Evolutionary conservation across 2,329 filamentous ascomycete species (phyloP), one percentile per base, ranked within the genome.

Genomic region (Scytalidium lignicola): DNA sequence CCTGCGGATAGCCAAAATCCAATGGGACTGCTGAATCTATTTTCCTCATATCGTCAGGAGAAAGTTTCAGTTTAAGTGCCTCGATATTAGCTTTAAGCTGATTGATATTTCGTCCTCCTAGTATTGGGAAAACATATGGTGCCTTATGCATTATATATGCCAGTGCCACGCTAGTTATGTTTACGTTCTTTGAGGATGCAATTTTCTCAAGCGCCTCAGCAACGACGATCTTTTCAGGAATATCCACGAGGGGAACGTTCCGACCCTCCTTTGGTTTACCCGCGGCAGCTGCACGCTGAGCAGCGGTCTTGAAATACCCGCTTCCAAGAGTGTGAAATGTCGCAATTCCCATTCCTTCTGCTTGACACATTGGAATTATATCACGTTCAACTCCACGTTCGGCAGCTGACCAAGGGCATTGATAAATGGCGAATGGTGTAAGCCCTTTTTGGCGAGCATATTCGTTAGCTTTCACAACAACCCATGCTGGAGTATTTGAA

Each of bases 361-460:
- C 67, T 12, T 66, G 65, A 17, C 67, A 71, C 79, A 82, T 81
- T 21, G 76, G 76, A 12, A 82, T 68, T 52, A 80, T 75, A n/a
- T 79, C 76, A 15, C 75, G 68, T 60, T 80, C 68, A 41, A 85
- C 76, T 62, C 87, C 83, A 21, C 84, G 78, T n/a, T 68, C 61
- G 0, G 75, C 73, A 12, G 78, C 75, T 29, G 69, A 78, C 80
- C 81, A 86, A 18, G 66, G 68, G 10, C 83, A 83, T 64, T 84
- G 80, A 64, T 85, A 86, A 42, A 86, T 75, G 40, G 71, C 75
- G 67, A 89, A 89, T 12, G 22, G 42, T 17, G 79, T 77, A 26
- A 88, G 73, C 17, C 82, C 83, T 53, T 87, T 77, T 53, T 78
- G 74, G 41, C 81, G 76, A 13, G 86, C 86, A 59, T 88, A 83